Percentiles rank a stretch among this genome's conserved stretches.
These are phyloP conservation scores for Tetrahymena elliotti DNA, from an alignment of 73 alveolate genomes.

Conservation along the genomic window DNA sequence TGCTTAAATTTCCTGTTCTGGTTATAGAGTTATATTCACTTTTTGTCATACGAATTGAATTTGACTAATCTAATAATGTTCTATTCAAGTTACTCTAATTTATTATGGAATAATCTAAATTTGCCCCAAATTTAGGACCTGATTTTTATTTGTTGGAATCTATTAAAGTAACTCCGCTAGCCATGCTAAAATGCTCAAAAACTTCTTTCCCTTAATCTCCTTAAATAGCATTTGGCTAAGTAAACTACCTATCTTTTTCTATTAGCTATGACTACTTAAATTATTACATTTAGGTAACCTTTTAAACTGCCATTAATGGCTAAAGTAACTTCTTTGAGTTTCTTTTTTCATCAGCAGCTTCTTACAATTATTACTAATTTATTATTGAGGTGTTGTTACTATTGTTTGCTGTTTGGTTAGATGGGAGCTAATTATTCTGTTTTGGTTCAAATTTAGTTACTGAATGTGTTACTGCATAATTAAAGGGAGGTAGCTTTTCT, in stretches of 20 bases:
- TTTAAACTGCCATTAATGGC: neutral
- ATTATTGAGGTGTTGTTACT: neutral
- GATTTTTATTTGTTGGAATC: neutral
- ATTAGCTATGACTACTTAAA: neutral
- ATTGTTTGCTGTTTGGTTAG: neutral
- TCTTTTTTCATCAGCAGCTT: neutral
- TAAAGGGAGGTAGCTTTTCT: neutral
- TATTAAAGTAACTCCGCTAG: neutral
- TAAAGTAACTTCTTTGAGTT: neutral
- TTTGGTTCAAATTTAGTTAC: neutral
- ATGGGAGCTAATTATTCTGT: neutral
- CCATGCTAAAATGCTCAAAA: neutral
- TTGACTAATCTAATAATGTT: neutral
- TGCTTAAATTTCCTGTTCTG: neutral
- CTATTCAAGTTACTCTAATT: neutral
- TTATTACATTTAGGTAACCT: neutral
- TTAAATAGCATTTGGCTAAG: neutral
- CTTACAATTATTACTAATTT: neutral
- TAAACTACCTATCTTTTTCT: neutral
- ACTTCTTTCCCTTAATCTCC: neutral
- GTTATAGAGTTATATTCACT: neutral
- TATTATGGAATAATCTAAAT: neutral
- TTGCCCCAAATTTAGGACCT: neutral
- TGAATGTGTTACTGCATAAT: neutral
- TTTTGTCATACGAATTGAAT: neutral